Percentiles rank a stretch among this genome's conserved stretches.
phyloP scores from a whole-genome alignment of 768 basidiomycete species.

The Boletus eberwhitei region DNA sequence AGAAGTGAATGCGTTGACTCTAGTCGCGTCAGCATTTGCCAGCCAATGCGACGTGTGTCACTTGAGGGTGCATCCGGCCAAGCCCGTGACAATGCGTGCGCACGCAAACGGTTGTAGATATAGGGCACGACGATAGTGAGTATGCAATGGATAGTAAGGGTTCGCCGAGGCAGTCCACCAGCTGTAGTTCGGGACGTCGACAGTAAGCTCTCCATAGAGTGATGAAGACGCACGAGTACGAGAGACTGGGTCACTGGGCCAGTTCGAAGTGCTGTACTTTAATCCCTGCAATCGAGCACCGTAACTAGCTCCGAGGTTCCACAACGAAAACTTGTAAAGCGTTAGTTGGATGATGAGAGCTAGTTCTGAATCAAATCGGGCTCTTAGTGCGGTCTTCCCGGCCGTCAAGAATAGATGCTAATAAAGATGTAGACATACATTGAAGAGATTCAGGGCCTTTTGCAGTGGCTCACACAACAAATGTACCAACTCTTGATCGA shows the following conservation, averaged over 20 bases:
- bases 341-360: slow-evolving; percentile 62
- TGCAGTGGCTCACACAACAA: slow-evolving; percentile 80
- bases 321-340: slow-evolving; percentile 80
- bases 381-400: slow-evolving; percentile 51
- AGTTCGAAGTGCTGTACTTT: slow-evolving; percentile 44
- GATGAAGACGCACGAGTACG: slow-evolving; percentile 23
- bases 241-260: background rate
- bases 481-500: slow-evolving; percentile 84
- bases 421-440: slow-evolving; percentile 43
- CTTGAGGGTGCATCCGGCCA: slow-evolving; percentile 91
- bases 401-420: slow-evolving; percentile 14
- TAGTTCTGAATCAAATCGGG: slow-evolving; percentile 73
- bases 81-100: slow-evolving; percentile 73
- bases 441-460: slow-evolving; percentile 63
- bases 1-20: slow-evolving; percentile 67
- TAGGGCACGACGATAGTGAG: slow-evolving; percentile 79
- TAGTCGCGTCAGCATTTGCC: slow-evolving; percentile 61
- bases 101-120: slow-evolving; percentile 67
- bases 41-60: slow-evolving; percentile 68
- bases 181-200: slow-evolving; percentile 37
- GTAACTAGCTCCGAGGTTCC: slow-evolving; percentile 77
- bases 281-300: slow-evolving; percentile 82
- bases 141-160: slow-evolving; percentile 62
- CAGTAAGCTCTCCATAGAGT: background rate
- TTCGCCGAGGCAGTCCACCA: slow-evolving; percentile 60